phyloP scores from a whole-genome alignment of 139 green algal genomes.

The Chlamydomonas sphaeroides region DNA sequence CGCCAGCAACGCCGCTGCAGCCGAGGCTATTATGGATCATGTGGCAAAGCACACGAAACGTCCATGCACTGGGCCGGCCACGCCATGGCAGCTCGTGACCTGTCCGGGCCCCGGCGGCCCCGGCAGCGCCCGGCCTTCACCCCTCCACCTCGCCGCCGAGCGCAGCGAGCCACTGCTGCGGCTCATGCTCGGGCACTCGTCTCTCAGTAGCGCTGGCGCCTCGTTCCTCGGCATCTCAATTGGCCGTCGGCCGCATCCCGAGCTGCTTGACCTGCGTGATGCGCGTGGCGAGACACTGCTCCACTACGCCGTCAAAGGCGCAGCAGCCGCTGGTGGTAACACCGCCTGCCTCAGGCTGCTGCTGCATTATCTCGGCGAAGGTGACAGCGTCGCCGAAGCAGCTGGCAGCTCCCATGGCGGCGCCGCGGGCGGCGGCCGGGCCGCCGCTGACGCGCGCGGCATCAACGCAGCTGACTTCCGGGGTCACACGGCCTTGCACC shows the following conservation, averaged over 20 bases:
- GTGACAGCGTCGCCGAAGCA: too few species aligned
- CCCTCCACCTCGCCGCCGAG: slow-evolving; percentile 17
- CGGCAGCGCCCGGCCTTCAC: background rate
- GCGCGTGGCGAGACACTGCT: slow-evolving; percentile 15
- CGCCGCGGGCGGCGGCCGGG: too few species aligned
- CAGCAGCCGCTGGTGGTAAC: background rate
- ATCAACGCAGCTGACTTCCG: too few species aligned
- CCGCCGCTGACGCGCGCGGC: too few species aligned
- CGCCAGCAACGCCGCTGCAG: too few species aligned
- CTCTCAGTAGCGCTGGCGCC: background rate
- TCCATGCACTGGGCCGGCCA: background rate
- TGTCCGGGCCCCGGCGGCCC: background rate
- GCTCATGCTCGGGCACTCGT: background rate
- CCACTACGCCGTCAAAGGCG: slow-evolving; percentile 31
- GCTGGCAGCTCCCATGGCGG: too few species aligned
- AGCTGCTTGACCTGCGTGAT: slow-evolving; percentile 13
- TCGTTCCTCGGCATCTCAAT: slow-evolving; percentile 28
- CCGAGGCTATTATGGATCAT: too few species aligned
- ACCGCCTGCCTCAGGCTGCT: background rate
- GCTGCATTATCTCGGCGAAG: slow-evolving; percentile 1
- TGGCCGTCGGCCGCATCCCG: background rate
- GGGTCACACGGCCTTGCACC: background rate
- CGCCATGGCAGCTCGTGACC: slow-evolving; percentile 15
- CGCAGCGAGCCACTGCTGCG: slow-evolving; percentile 6
- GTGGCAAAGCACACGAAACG: too few species aligned